Base-by-base conservation (phyloP, 2,329 filamentous ascomycete genomes). In the Triangularia setosa region DNA sequence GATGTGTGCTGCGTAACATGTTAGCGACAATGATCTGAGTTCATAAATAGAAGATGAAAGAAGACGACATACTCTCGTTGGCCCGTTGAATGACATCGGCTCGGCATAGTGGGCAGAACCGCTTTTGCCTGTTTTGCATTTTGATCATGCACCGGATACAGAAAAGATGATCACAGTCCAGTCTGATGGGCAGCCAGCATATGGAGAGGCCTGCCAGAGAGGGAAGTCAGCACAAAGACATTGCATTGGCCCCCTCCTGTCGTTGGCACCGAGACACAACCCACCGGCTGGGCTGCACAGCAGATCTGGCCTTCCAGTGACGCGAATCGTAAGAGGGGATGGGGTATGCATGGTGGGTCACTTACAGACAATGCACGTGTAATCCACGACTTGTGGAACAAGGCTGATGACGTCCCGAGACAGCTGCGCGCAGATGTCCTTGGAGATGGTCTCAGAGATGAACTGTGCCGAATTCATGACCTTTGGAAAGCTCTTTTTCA, bases 91-190 rank as follows among this genome's bases (percentile, higher is more conserved):
- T 85, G 0, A 88, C 90, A 64, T 88, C 83, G 18, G 86, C 83
- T 64, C 93, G 83, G 74, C 92, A 96, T 61, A 95, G 79, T 0
- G 92, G 92, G 72, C 92, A 96, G 60, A 85, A 80, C 40, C 83
- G 83, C 72, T 90, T 87, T 65, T 83, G 81, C 44, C 86, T 84
- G 55, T 87, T 86, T 74, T 95, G 92, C 78, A 96, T 86, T 70
- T 91, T 87, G 67, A 96, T 87, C 58, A 94, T 82, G 73, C 92
- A 96, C 2, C 90, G 83, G 63, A 95, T 94, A 78, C 92, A 96
- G 73, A 94, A 93, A 14, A 93, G 79, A 69, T 95, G 91, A 27
- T 83, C 79, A 75, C 92, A 96, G 14, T 84, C 82, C 33, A 96
- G 80, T 24, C 88, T 85, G n/a, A 96, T 86, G 0, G 92, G 92